Evolutionary conservation across 2,329 filamentous ascomycete species (phyloP), one percentile per base, ranked within the genome.

Genomic region (Beauveria rudraprayagi): DNA sequence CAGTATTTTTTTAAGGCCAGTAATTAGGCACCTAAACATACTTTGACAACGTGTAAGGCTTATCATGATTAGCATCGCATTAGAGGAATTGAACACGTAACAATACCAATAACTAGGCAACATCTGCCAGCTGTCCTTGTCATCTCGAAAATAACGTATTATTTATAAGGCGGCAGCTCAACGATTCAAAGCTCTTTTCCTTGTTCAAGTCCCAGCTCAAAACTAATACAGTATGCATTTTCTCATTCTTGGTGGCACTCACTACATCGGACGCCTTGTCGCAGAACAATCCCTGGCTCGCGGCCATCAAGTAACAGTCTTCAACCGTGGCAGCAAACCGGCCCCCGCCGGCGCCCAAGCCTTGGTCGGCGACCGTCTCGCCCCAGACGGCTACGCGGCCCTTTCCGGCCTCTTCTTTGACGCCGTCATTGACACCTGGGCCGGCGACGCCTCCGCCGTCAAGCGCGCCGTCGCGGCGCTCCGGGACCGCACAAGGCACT

Each of bases 401-500:
- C 60, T 66, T 4, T 56, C 63, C 3, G 60, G 60, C 7, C 55
- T 57, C 5, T 41, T 43, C 2, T 67, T 65, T 24, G 62, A 67
- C 37, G 61, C 60, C 22, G 65, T 65, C 19, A 56, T 67, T 14
- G 66, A 67, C 51, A 65, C 65, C 10, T 67, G 66, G 66, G 44
- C 22, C 17, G 26, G 16, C 16, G 60, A 64, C 43, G 52, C 66
- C n/a, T 26, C 26, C 17, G 65, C 61, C 34, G 65, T 66, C 22
- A 48, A 59, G 37, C 24, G 19, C 17, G 61, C 62, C 8, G 37
- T 67, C 19, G 54, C 64, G 4, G 65, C 64, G 5, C 63, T 67
- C 43, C 37, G 54, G 5, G 62, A 55, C 40, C 61, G 61, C 47
- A 56, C 64, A 17, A 46, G 50, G 17, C 66, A 65, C 22, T 66